phyloP scores from a whole-genome alignment of 2,329 filamentous ascomycete species.

The Sordariomycetes sp. region DNA sequence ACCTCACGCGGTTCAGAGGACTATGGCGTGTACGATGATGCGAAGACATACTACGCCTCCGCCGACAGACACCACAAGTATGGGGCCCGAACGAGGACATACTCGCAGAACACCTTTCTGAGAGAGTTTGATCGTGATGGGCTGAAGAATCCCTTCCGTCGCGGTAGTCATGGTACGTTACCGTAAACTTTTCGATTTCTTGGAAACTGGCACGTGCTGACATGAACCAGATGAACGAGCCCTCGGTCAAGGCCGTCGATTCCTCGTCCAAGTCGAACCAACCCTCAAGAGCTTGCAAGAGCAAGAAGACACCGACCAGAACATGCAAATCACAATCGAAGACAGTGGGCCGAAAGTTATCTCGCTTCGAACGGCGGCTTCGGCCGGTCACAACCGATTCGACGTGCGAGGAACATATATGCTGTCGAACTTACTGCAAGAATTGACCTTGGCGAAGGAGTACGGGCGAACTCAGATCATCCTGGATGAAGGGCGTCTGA shows the following conservation, averaged over 20 bases:
- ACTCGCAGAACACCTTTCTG: constrained; percentile 47
- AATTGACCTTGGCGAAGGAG: constrained; percentile 85
- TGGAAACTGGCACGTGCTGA: constrained; percentile 2
- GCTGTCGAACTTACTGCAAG: constrained; percentile 92
- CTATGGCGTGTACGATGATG: constrained; percentile 45
- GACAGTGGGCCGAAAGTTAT: constrained; percentile 89
- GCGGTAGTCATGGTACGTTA: constrained; percentile 48
- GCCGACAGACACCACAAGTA: constrained; percentile 42
- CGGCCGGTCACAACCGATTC: constrained; percentile 77
- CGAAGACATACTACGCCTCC: constrained; percentile 48
- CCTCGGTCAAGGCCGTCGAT: constrained; percentile 58
- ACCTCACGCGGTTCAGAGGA: constrained; percentile 28
- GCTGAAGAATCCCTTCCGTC: constrained; percentile 43
- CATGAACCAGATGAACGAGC: constrained; percentile 67
- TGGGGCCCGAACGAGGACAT: constrained; percentile 44
- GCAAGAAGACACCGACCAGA: constrained; percentile 87
- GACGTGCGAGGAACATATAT: constrained; percentile 95
- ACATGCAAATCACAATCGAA: constrained; percentile 97
- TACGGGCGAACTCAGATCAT: constrained; percentile 84
- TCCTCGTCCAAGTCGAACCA: constrained; percentile 77
- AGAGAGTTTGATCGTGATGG: constrained; percentile 44
- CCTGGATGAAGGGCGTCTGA: constrained; percentile 81
- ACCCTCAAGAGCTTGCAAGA: constrained; percentile 71
- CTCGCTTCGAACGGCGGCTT: constrained; percentile 74
- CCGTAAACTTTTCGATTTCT: not conserved